Evolutionary conservation across 1,284 basidiomycete genomes (phyloP).

Genomic region (Earliella scabrosa): DNA sequence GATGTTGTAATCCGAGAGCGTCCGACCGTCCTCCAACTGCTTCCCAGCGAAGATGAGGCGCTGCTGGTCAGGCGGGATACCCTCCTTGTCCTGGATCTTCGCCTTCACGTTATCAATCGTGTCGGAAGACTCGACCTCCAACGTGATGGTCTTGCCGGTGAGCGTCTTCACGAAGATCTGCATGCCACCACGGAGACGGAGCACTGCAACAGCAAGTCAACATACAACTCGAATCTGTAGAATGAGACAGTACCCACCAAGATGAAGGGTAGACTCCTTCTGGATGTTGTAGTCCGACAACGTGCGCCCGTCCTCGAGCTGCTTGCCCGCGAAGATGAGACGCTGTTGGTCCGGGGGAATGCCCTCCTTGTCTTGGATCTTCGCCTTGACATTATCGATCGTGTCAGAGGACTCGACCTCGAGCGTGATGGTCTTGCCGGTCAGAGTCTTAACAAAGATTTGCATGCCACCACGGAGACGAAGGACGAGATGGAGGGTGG

Average conservation of each 20-base stretch:
- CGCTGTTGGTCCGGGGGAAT: conserved; percentile 84
- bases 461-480: conserved; percentile 91
- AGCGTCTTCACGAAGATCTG: conserved; percentile 81
- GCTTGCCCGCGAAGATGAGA: conserved; percentile 86
- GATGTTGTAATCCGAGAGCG: conserved; percentile 79
- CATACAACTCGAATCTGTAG: too few species aligned
- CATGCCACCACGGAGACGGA: conserved; percentile 74
- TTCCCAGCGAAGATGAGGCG: conserved; percentile 86
- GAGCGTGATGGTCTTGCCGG: conserved; percentile 95
- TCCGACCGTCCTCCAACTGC: conserved; percentile 80
- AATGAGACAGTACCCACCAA: conserved; percentile 38
- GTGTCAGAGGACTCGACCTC: conserved; percentile 92
- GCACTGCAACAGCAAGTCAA: conserved; percentile 42
- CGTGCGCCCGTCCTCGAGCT: conserved; percentile 84
- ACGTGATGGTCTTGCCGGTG: conserved; percentile 86
- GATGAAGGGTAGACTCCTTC: conserved; percentile 75
- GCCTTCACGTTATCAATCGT: conserved; percentile 90
- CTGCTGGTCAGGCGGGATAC: conserved; percentile 85
- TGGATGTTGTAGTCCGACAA: conserved; percentile 82
- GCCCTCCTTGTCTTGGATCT: conserved; percentile 86
- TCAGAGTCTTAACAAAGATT: conserved; percentile 88
- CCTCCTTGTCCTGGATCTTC: conserved; percentile 87
- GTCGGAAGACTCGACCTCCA: conserved; percentile 89
- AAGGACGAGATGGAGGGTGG: conserved; percentile 84
- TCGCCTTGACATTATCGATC: conserved; percentile 87